Percentiles rank a stretch among this genome's conserved stretches.
Conservation (phyloP, 495 filamentous ascomycete species). For the Echria macrotheca region DNA sequence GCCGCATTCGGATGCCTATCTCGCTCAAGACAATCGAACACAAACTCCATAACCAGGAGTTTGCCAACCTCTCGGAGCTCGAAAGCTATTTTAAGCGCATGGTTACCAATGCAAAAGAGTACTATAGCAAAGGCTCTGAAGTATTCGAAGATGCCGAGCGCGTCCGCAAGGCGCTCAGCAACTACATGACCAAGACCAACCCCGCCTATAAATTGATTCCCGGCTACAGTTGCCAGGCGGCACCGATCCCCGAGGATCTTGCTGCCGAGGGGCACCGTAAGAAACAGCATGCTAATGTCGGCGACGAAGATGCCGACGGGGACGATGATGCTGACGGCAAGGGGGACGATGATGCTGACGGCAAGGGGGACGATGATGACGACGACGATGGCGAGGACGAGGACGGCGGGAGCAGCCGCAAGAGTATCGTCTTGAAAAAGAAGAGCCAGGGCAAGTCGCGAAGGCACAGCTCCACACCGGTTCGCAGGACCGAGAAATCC, state of each 20-base stretch:
- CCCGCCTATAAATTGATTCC: constrained; percentile 58
- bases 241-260: constrained; percentile 48
- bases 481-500: constrained; percentile 12
- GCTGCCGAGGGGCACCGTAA: constrained; percentile 17
- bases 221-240: constrained; percentile 56
- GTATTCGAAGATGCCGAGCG: constrained; percentile 71
- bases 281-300: background rate
- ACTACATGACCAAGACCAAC: constrained; percentile 69
- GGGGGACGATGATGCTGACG: constrained; percentile 23
- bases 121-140: constrained; percentile 57
- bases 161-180: constrained; percentile 66
- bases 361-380: constrained; percentile 27
- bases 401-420: constrained; percentile 27
- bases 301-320: constrained; percentile 18
- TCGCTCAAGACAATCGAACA: constrained; percentile 68
- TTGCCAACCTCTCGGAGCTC: constrained; percentile 54
- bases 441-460: constrained; percentile 24
- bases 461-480: constrained; percentile 8
- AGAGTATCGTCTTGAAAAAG: constrained; percentile 28
- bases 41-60: constrained; percentile 60
- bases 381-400: constrained; percentile 30
- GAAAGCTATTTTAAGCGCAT: constrained; percentile 74
- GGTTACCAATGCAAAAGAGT: constrained; percentile 70
- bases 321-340: constrained; percentile 20
- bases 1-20: constrained; percentile 64